These are phyloP conservation scores for Xylaria castorea DNA, from an alignment of 495 filamentous ascomycete species.

Conservation along the genomic window DNA sequence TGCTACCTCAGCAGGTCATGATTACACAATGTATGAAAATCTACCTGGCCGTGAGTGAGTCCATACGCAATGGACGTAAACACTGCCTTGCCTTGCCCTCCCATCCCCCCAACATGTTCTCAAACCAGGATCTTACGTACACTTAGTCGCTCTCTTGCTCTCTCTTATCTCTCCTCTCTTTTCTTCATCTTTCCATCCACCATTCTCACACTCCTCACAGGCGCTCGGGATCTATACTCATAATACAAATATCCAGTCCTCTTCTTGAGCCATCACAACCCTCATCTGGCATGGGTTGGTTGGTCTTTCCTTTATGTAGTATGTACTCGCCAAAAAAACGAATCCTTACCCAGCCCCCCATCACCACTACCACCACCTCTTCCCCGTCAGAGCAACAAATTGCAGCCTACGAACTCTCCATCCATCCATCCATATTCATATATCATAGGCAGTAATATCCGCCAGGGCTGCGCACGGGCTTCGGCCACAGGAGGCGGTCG, in stretches of 20 bases:
- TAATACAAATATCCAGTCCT: neutral
- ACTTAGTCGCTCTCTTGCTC: neutral
- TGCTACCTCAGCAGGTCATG: neutral
- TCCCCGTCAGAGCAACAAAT: neutral
- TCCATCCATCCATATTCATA: no score
- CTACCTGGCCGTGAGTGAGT: neutral
- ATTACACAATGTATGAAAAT: neutral
- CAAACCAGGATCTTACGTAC: neutral
- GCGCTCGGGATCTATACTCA: neutral
- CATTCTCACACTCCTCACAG: neutral
- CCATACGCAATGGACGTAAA: neutral
- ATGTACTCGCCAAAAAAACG: neutral
- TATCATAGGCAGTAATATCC: constrained; percentile 10
- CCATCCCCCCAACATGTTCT: neutral
- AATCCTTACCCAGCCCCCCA: neutral
- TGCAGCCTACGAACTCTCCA: neutral
- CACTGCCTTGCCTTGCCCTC: neutral
- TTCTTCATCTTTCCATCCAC: neutral
- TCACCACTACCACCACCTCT: no score
- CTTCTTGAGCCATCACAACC: neutral
- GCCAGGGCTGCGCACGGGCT: neutral
- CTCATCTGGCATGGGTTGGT: neutral
- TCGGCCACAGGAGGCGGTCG: constrained; percentile 7
- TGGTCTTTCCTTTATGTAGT: neutral
- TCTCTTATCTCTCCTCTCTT: neutral